Base-by-base conservation (phyloP, 768 basidiomycete species). In the Phanerochaete carnosa region DNA sequence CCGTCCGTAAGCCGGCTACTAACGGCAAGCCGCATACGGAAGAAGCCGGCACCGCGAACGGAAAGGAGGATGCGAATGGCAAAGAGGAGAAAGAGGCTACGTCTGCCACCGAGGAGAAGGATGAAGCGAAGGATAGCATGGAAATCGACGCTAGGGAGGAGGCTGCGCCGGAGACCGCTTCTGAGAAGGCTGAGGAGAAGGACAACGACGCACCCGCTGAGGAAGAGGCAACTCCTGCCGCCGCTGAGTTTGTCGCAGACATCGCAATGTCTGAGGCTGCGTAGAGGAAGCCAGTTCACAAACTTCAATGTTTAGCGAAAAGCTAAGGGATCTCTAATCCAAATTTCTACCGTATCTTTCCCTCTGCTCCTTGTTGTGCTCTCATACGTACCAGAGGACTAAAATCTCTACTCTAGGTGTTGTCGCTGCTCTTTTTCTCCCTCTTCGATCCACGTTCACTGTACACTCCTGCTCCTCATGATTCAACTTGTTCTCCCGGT, bases 241-340 rank as follows among this genome's bases (percentile, higher is more conserved):
- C 60, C 11, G 70, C 69, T 46, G 68, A 70, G 16, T 66, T 66
- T 5, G 64, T 64, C 28, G 70, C 65, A 26, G 70, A 72, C 52
- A 67, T 70, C 55, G 67, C 68, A 13, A 72, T 72, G 71, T 65
- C 68, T 19, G 71, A 72, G 56, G 64, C n/a, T n/a, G n/a, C 60
- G 33, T 61, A 35, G 33, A 47, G 39, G 39, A 43, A 35, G 47
- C 9, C 47, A 3, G 47, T 26, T 29, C 26, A 49, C 19, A 9
- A 29, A 49, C n/a, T n/a, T n/a, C 46, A 57, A 46, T 54, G 28
- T 45, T 19, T 7, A 26, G 28, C 33, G 43, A 29, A 57, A 46
- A 43, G 28, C 45, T 29, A 57, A 52, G 28, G 43, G 56, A 54
- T 39, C 47, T 33, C 25, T 29, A 58, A 49, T 52, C 49, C 57